Conservation (phyloP, 1,284 basidiomycete genomes). For the Lignosus rhinocerotis region DNA sequence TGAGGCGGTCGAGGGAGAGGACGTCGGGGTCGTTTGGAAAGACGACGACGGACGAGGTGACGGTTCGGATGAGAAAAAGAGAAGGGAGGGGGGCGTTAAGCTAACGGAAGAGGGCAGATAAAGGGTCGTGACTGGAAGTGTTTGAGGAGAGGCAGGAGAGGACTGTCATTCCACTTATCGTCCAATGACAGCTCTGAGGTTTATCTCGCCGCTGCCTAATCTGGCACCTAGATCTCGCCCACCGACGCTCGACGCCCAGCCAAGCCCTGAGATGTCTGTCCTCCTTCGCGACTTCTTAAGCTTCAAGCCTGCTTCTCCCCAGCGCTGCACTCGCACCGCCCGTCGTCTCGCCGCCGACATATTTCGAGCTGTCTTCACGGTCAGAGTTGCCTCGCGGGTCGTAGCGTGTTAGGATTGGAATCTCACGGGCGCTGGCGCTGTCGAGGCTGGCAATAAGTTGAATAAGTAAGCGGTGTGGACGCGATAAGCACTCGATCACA, state of each 20-base stretch:
- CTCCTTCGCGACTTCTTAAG: not conserved
- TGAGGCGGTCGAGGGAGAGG: slow-evolving; percentile 9
- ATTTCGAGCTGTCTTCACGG: too few species aligned
- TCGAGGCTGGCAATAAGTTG: slow-evolving; percentile 2
- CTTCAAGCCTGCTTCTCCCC: not conserved
- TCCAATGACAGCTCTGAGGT: slow-evolving; percentile 15
- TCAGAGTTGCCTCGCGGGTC: too few species aligned
- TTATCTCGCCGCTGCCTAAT: slow-evolving; percentile 13
- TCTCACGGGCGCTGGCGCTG: not conserved
- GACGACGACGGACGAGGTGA: slow-evolving; percentile 7
- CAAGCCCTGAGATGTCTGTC: not conserved
- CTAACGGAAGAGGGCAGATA: slow-evolving; percentile 13
- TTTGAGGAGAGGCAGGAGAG: not conserved
- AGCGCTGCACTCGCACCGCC: not conserved
- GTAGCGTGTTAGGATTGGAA: too few species aligned
- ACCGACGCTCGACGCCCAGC: not conserved
- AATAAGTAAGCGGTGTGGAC: not conserved
- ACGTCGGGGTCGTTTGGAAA: slow-evolving; percentile 6
- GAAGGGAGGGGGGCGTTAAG: slow-evolving; percentile 3
- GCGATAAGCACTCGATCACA: slow-evolving; percentile 19
- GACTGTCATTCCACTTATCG: slow-evolving; percentile 16
- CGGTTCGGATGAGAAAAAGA: slow-evolving; percentile 15
- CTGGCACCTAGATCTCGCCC: slow-evolving; percentile 13
- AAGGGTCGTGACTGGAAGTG: slow-evolving; percentile 1
- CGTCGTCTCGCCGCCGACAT: not conserved